Evolutionary conservation across 345 rosid genomes (phyloP).

Genomic region (Barbarea vulgaris): DNA sequence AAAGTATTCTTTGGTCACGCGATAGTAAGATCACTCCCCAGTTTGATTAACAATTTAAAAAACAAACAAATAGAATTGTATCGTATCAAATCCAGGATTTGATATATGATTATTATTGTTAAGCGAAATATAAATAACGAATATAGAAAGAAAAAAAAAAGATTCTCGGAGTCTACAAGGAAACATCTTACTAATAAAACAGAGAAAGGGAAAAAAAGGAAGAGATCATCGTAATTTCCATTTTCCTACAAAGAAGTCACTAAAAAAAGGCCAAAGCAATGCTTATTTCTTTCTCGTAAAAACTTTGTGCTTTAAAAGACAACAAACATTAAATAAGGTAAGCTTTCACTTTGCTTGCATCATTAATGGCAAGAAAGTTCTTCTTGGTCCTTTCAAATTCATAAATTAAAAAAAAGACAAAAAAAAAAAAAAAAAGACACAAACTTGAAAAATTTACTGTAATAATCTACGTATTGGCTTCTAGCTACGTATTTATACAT

Average conservation of each 20-base stretch:
- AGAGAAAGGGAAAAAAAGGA: not conserved
- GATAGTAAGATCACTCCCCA: slow-evolving; percentile 11
- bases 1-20: slow-evolving; percentile 3
- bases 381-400: slow-evolving; percentile 5
- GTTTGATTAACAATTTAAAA: not conserved
- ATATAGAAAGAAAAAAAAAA: not conserved
- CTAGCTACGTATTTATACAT: slow-evolving; percentile 29
- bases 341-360: slow-evolving; percentile 40
- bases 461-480: slow-evolving; percentile 25
- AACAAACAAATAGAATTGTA: not conserved
- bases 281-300: slow-evolving; percentile 20
- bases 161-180: slow-evolving; percentile 40
- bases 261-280: not conserved
- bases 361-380: slow-evolving; percentile 34
- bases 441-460: slow-evolving; percentile 27
- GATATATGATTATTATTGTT: slow-evolving; percentile 5
- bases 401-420: not conserved
- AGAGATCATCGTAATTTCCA: slow-evolving; percentile 37
- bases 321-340: slow-evolving; percentile 32
- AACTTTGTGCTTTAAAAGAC: slow-evolving; percentile 26
- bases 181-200: slow-evolving; percentile 13
- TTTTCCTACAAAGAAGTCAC: slow-evolving; percentile 15
- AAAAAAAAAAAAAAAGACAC: not conserved
- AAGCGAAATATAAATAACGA: not conserved
- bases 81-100: not conserved